Evolutionary conservation across 1,284 basidiomycete genomes (phyloP).

Genomic region (Xerocomus nothofagi): DNA sequence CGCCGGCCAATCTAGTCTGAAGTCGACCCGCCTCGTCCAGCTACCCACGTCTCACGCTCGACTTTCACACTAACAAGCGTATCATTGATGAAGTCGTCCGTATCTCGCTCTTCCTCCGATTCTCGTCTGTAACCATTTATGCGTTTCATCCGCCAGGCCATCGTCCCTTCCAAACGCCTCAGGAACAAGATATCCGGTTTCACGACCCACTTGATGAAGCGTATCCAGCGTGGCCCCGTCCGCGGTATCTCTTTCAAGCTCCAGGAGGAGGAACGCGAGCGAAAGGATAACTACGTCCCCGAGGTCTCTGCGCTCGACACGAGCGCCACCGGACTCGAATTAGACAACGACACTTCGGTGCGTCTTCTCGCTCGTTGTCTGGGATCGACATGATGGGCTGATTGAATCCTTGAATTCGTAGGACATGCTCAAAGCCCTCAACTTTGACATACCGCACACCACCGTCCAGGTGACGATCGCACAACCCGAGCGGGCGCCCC

Average conservation of each 20-base stretch:
- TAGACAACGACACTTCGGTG: conserved; percentile 92
- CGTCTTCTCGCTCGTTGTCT: conserved; percentile 26
- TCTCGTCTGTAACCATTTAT: not conserved
- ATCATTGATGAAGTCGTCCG: conserved; percentile 98
- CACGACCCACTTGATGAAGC: conserved; percentile 99
- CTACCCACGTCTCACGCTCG: conserved; percentile 95
- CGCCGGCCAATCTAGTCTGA: not conserved
- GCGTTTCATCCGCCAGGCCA: conserved; percentile 60
- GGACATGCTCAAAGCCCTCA: conserved; percentile 86
- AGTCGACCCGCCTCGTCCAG: conserved; percentile 38
- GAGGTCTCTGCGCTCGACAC: conserved; percentile 94
- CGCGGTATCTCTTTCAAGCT: conserved; percentile 99
- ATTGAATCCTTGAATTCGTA: conserved; percentile 30
- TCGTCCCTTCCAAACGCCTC: conserved; percentile 97
- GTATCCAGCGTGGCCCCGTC: conserved; percentile 98
- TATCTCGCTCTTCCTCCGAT: conserved; percentile 25
- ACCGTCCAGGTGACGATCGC: conserved; percentile 69
- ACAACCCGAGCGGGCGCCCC: conserved; percentile 69
- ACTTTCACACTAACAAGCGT: conserved; percentile 99
- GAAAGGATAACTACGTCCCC: conserved; percentile 98
- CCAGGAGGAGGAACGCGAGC: conserved; percentile 99
- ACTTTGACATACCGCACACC: conserved; percentile 87
- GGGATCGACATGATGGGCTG: not conserved
- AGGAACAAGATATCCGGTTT: conserved; percentile 99
- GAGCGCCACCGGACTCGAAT: conserved; percentile 70